Percentiles rank a stretch among this genome's conserved stretches.
phyloP scores from a whole-genome alignment of 305 asterid species.

The Lippia alba region DNA sequence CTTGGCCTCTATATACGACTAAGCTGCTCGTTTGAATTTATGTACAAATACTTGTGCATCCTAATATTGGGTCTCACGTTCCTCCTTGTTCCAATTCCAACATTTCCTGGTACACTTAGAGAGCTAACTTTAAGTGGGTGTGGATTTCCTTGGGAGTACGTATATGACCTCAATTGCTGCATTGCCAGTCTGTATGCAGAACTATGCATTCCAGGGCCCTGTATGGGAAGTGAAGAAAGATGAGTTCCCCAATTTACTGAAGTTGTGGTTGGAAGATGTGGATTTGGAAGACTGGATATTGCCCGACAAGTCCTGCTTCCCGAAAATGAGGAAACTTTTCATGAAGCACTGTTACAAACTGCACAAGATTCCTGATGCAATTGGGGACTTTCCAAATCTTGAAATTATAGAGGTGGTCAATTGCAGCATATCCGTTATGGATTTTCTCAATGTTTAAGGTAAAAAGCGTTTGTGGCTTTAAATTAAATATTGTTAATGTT shows the following conservation, averaged over 20 bases:
- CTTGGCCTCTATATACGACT: no score
- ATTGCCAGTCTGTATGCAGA: constrained; percentile 27
- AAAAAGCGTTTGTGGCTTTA: no score
- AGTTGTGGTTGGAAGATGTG: constrained; percentile 12
- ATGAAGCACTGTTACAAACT: no score
- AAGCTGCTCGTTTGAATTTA: no score
- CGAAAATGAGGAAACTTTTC: not conserved
- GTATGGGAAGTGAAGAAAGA: constrained; percentile 6
- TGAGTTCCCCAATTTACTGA: constrained; percentile 4
- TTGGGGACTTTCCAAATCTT: constrained; percentile 6
- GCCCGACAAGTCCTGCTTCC: not conserved
- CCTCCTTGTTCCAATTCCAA: not conserved
- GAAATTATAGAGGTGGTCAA: constrained; percentile 10
- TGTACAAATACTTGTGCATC: not conserved
- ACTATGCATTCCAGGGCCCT: not conserved
- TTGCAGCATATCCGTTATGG: constrained; percentile 7
- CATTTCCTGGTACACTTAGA: constrained; percentile 16
- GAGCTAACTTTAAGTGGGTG: constrained; percentile 3
- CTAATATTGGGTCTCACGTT: not conserved
- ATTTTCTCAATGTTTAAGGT: no score
- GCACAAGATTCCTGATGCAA: not conserved
- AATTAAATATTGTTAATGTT: no score
- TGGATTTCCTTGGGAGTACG: constrained; percentile 23
- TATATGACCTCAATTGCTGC: not conserved
- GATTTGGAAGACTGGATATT: not conserved